Conservation (phyloP, 441 rosid genomes). For the Arabidopsis hybrid region DNA sequence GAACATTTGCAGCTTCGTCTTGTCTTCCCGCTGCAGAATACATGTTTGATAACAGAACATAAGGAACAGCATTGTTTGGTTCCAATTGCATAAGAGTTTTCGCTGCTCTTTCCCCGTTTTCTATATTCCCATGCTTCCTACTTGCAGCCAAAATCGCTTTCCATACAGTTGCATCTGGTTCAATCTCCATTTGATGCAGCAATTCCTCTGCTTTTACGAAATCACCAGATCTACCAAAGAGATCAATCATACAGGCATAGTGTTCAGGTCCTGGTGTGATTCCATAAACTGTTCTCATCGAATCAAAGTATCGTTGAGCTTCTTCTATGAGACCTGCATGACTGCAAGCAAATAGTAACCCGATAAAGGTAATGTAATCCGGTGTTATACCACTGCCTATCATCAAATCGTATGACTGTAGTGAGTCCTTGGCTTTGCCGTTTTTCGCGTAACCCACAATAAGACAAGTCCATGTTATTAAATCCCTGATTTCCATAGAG, state of each 20-base stretch:
- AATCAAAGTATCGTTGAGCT: conserved; percentile 61
- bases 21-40: conserved; percentile 67
- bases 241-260: conserved; percentile 92
- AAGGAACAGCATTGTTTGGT: conserved; percentile 74
- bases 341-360: conserved; percentile 89
- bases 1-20: conserved; percentile 74
- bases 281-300: conserved; percentile 67
- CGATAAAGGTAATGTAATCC: conserved; percentile 78
- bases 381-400: conserved; percentile 64
- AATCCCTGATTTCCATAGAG: conserved; percentile 61
- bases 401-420: conserved; percentile 67
- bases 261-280: conserved; percentile 83
- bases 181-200: conserved; percentile 65
- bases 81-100: conserved; percentile 68
- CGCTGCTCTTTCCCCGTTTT: conserved; percentile 84
- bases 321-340: conserved; percentile 74
- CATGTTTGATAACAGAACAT: conserved; percentile 75
- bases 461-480: conserved; percentile 85
- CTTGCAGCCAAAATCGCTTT: conserved; percentile 78
- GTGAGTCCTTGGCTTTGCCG: conserved; percentile 76
- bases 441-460: conserved; percentile 90
- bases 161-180: conserved; percentile 89
- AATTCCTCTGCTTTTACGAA: conserved; percentile 66
- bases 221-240: conserved; percentile 80
- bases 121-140: conserved; percentile 68